Percentiles rank a stretch among this genome's conserved stretches.
These are phyloP conservation scores for Diaporthe vexans DNA, from an alignment of 2,329 filamentous ascomycete species.

Conservation along the genomic window DNA sequence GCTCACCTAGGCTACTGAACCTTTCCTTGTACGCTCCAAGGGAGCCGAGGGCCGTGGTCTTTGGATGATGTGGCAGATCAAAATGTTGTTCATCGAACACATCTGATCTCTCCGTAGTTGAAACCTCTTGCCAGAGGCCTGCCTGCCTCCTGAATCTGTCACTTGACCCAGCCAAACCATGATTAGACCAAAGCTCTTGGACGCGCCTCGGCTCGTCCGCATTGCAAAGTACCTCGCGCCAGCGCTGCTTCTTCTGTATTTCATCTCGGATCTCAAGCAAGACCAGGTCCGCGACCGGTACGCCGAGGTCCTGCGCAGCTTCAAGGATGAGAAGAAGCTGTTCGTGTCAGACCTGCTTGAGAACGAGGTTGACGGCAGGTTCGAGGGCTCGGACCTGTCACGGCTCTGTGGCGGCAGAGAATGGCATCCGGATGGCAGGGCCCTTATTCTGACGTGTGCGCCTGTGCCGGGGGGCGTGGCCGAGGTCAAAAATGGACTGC, in stretches of 20 bases:
- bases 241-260: constrained; percentile 46
- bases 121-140: background rate
- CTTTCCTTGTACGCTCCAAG: constrained; percentile 28
- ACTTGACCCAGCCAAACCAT: background rate
- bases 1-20: constrained; percentile 6
- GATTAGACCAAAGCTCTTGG: constrained; percentile 46
- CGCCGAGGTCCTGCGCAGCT: constrained; percentile 46
- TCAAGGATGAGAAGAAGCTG: constrained; percentile 50
- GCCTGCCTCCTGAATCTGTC: background rate
- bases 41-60: constrained; percentile 18
- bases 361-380: constrained; percentile 51
- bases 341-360: constrained; percentile 53
- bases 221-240: constrained; percentile 47
- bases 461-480: constrained; percentile 59
- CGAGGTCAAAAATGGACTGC: constrained; percentile 59
- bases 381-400: constrained; percentile 50
- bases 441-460: constrained; percentile 59
- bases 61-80: constrained; percentile 29
- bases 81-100: constrained; percentile 12
- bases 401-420: constrained; percentile 53
- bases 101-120: background rate
- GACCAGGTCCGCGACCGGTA: constrained; percentile 43
- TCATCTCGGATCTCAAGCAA: constrained; percentile 45
- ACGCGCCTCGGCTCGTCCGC: constrained; percentile 46
- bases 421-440: constrained; percentile 52